Percentiles rank a stretch among this genome's conserved stretches.
Conservation (phyloP, 257 asterid species). For the Orobanche coerulescens region DNA sequence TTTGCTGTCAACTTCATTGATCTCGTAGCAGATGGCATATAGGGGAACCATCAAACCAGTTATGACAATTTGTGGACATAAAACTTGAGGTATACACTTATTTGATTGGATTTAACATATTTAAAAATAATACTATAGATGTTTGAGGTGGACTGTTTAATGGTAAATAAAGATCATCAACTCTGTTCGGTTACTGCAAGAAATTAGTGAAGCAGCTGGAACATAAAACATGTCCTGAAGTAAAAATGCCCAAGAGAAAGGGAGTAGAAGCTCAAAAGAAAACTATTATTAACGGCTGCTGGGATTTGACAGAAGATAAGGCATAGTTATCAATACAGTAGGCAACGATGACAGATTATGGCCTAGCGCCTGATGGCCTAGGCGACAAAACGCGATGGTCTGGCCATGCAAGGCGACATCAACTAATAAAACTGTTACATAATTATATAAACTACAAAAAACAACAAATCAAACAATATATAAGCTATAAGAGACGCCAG, state of each 20-base stretch:
- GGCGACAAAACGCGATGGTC: neutral
- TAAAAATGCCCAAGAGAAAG: neutral
- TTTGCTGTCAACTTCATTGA: conserved; percentile 6
- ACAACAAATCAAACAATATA: neutral
- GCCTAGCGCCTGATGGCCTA: neutral
- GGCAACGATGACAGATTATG: too few relatives aligned
- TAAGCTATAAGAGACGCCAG: too few relatives aligned
- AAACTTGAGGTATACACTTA: conserved; percentile 5
- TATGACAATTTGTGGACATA: neutral
- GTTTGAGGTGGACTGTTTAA: too few relatives aligned
- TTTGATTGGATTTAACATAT: neutral
- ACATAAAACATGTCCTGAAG: conserved; percentile 8
- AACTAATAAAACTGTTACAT: neutral
- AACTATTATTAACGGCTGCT: neutral
- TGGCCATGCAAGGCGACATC: neutral
- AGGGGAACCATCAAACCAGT: conserved; percentile 12
- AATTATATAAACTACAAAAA: neutral
- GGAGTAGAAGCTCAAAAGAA: neutral
- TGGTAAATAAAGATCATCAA: neutral
- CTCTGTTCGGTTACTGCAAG: conserved; percentile 2
- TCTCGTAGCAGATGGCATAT: conserved; percentile 6
- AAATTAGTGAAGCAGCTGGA: conserved; percentile 15
- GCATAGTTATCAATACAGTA: too few relatives aligned
- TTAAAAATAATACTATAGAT: neutral
- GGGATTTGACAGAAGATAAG: too few relatives aligned